Base-by-base conservation (phyloP, 345 rosid genomes). In the Sisymbrium altissimum region DNA sequence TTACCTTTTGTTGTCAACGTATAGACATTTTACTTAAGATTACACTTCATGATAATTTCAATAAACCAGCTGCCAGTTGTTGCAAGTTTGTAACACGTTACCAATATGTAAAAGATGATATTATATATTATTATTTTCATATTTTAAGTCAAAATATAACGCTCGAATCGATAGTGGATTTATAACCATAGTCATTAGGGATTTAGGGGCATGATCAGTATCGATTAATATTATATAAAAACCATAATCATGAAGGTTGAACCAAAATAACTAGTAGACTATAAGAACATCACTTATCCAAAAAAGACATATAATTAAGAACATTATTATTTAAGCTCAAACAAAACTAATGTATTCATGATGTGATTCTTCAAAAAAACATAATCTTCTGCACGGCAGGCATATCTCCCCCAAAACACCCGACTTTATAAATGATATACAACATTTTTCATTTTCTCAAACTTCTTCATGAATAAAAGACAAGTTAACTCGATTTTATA, bases 51-150 rank as follows among this genome's bases (percentile, higher is more conserved):
- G 4, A 18, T 39, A 46, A 12, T n/a, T 32, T 40, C 19, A 44
- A 44, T 45, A 3, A 62, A 27, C 56, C 64, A 72, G 43, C 55
- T 21, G 11, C 58, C 65, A 56, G 77, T 44, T 73, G 58, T 73
- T 66, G 59, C 65, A 25, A 46, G 10, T 36, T 43, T 54, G 46
- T 44, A 44, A 45, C 50, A 48, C 66, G 56, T 25, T 38, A 45
- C 59, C 71, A 45, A 65, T 64, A 56, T 65, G 32, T 23, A 43
- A 52, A 53, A 0, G 27, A 8, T 49, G 9, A 25, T 38, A 48
- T 6, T 7, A 25, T 35, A 35, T 36, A 21, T 19, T 19, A 29
- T 17, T 0, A 29, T 4, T n/a, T 27, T 14, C n/a, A 32, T 5
- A 6, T 23, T 35, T 33, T 7, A 39, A 38, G 45, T 33, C 29